phyloP scores from a whole-genome alignment of 495 filamentous ascomycete species.

The Aspergillus saccharolyticus region DNA sequence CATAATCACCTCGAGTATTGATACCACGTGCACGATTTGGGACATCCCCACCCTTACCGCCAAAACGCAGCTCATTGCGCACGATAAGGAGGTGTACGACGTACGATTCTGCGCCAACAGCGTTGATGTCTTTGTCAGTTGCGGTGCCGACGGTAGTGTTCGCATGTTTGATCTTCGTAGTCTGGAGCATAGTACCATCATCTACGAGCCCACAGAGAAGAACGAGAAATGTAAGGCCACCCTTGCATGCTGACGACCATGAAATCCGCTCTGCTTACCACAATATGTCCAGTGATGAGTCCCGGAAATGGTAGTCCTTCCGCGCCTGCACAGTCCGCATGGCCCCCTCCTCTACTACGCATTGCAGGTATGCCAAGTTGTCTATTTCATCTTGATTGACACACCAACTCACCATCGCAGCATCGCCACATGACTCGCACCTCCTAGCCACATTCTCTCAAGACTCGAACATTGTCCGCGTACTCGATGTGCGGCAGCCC shows the following conservation, averaged over 20 bases:
- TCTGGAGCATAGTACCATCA: slow-evolving; percentile 97
- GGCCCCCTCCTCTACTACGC: slow-evolving; percentile 78
- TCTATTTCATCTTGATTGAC: background rate
- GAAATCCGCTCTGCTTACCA: slow-evolving; percentile 1
- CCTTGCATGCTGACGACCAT: background rate
- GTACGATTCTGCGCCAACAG: slow-evolving; percentile 96
- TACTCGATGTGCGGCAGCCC: slow-evolving; percentile 94
- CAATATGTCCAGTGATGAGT: slow-evolving; percentile 31
- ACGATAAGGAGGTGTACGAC: slow-evolving; percentile 99
- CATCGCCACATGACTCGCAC: slow-evolving; percentile 93
- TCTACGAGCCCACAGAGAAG: slow-evolving; percentile 93
- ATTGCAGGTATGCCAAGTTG: slow-evolving; percentile 55
- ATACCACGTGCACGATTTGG: slow-evolving; percentile 99
- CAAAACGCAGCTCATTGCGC: slow-evolving; percentile 96
- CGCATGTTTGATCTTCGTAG: slow-evolving; percentile 98
- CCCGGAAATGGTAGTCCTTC: slow-evolving; percentile 58
- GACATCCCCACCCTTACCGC: slow-evolving; percentile 97
- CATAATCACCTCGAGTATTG: slow-evolving; percentile 98
- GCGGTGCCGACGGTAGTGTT: slow-evolving; percentile 95
- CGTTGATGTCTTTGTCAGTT: slow-evolving; percentile 95
- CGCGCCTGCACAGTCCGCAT: slow-evolving; percentile 58
- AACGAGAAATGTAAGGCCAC: slow-evolving; percentile 65
- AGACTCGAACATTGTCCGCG: slow-evolving; percentile 87
- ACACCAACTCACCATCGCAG: slow-evolving; percentile 32
- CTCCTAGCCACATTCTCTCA: slow-evolving; percentile 93